Evolutionary conservation across 345 rosid species (phyloP), one percentile per base, ranked within the genome.

Genomic region (Gossypium longicalyx): DNA sequence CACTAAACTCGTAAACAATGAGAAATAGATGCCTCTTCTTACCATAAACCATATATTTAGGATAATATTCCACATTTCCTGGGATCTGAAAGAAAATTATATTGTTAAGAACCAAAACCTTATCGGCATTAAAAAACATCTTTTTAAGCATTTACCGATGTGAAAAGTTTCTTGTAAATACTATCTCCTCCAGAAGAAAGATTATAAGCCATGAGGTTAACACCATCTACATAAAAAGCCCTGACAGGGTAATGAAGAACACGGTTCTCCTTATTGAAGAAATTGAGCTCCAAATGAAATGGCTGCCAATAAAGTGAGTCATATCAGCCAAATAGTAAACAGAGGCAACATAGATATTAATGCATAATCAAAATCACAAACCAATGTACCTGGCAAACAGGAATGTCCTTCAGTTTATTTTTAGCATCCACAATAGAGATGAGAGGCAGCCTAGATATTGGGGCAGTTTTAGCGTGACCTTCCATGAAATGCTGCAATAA

Each of bases 191-290:
- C 97, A 77, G 99, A 86, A 81, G 90, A 85, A 79, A 93, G 94
- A 89, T 84, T 93, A 82, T 91, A 88, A 58, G 97, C 98, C 91
- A 93, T 88, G 71, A 95, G 90, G 84, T 87, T 89, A 58, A 86
- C 60, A 70, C 97, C 94, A 82, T 95, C 99, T 49, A 95, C 78
- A 79, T 93, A 95, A 77, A 95, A 93, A 64, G 94, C 92, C 79
- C 97, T 89, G 75, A 85, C 89, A 82, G 99, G 99, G 81, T 95
- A 95, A 81, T 95, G 98, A 80, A 95, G 97, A 71, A 95, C 90
- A 76, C 99, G 85, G 80, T 89, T 95, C 85, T 91, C 96, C 82
- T 84, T 91, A 80, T 87, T 93, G 77, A 95, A 95, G 86, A 93
- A 91, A 90, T 95, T 95, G 77, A 95, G 89, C 89, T 93, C 99